Evolutionary conservation across 441 rosid genomes (phyloP).

Genomic region (Adansonia grandidieri): DNA sequence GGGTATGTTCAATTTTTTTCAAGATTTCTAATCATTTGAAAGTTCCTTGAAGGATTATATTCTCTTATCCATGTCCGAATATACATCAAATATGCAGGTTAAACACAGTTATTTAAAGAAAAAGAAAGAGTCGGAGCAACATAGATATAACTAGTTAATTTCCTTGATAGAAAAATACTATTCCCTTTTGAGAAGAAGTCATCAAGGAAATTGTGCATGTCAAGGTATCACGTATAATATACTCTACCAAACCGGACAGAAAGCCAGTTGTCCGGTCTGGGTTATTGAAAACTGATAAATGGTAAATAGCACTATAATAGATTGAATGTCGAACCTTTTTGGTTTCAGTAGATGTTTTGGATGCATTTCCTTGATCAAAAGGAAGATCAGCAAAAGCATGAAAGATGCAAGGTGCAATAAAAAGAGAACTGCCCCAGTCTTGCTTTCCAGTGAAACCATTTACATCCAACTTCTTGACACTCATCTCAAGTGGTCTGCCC

Average conservation of each 20-base stretch:
- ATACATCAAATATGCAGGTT: no score
- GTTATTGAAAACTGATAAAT: background rate
- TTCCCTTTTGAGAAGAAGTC: background rate
- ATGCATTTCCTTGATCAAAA: constrained; percentile 47
- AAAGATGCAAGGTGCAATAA: constrained; percentile 74
- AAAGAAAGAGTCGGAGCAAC: no score
- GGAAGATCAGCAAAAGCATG: constrained; percentile 47
- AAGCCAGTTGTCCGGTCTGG: no score
- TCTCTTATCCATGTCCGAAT: no score
- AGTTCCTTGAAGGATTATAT: no score
- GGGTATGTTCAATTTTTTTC: no score
- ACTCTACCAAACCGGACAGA: no score
- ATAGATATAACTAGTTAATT: background rate
- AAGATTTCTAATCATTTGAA: no score
- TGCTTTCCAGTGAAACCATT: constrained; percentile 62
- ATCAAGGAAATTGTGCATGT: background rate
- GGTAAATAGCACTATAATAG: background rate
- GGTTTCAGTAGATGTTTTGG: constrained; percentile 41
- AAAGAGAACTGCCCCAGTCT: constrained; percentile 61
- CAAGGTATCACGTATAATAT: no score
- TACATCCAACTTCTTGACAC: constrained; percentile 49
- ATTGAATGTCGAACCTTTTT: constrained; percentile 43
- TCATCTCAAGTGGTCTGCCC: constrained; percentile 70
- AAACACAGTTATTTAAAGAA: no score
- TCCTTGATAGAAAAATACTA: background rate